These are phyloP conservation scores for Logfia minima DNA, from an alignment of 129 eudicot genomes.

Conservation along the genomic window DNA sequence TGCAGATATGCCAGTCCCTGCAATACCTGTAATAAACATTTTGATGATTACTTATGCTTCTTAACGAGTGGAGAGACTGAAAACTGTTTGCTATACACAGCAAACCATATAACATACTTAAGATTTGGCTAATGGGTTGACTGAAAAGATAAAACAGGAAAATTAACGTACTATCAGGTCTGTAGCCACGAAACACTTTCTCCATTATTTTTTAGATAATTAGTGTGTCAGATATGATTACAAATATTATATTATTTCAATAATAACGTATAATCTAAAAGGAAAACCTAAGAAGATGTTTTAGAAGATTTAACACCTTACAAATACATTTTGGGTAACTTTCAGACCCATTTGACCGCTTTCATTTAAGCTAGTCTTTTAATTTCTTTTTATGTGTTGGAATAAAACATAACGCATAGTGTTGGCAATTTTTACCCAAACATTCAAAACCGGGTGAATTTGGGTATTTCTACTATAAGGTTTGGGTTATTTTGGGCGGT, in stretches of 20 bases:
- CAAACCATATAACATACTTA: too few relatives aligned
- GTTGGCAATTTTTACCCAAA: too few relatives aligned
- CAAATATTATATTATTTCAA: not conserved
- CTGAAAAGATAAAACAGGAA: not conserved
- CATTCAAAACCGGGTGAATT: too few relatives aligned
- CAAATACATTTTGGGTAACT: not conserved
- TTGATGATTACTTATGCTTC: too few relatives aligned
- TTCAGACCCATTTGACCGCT: not conserved
- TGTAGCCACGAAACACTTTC: not conserved
- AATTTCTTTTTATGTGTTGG: not conserved
- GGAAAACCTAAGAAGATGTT: not conserved
- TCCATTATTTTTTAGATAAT: not conserved
- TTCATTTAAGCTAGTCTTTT: not conserved
- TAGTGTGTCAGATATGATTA: not conserved
- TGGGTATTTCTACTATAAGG: too few relatives aligned
- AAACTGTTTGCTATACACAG: too few relatives aligned
- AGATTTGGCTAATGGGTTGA: not conserved
- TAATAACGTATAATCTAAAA: not conserved
- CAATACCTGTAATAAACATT: slow-evolving; percentile 58
- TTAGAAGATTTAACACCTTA: not conserved
- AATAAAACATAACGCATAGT: too few relatives aligned
- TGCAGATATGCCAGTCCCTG: slow-evolving; percentile 91
- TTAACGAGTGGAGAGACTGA: too few relatives aligned
- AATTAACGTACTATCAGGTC: not conserved
- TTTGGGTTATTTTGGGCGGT: too few relatives aligned